These are phyloP conservation scores for Davidsoniella neocaledoniae DNA, from an alignment of 2,329 filamentous ascomycete genomes.

Conservation along the genomic window DNA sequence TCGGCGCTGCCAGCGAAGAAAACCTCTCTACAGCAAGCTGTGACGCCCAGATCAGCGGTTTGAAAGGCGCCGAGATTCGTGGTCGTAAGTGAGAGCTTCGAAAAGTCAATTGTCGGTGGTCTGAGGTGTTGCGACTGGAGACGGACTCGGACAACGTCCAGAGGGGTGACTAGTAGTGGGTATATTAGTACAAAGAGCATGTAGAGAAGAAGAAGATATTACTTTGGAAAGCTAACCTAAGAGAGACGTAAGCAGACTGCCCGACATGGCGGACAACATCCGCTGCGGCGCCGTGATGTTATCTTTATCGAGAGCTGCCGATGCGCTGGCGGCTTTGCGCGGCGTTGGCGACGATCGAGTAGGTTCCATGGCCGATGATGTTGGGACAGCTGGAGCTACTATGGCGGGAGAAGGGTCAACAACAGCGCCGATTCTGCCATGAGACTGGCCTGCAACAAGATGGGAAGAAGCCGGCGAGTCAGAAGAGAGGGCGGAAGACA, in stretches of 20 bases:
- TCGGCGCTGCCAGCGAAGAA: slow-evolving; percentile 85
- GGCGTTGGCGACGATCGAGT: neutral
- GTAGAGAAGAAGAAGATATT: neutral
- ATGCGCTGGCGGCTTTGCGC: neutral
- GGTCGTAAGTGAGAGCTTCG: slow-evolving; percentile 38
- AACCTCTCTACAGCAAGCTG: slow-evolving; percentile 87
- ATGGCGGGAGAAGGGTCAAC: too few relatives aligned
- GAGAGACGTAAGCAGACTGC: slow-evolving; percentile 76
- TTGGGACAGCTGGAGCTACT: neutral
- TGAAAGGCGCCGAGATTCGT: slow-evolving; percentile 48
- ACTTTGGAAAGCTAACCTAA: slow-evolving; percentile 43
- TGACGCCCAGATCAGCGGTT: slow-evolving; percentile 69
- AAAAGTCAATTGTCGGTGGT: slow-evolving; percentile 34
- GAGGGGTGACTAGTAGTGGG: slow-evolving; percentile 58
- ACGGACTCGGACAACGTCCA: slow-evolving; percentile 91
- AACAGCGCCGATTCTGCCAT: too few relatives aligned
- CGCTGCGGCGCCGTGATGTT: slow-evolving; percentile 74
- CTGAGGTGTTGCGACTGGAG: slow-evolving; percentile 62
- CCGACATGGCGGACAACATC: slow-evolving; percentile 86
- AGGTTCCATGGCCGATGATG: neutral
- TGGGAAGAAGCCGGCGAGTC: too few relatives aligned
- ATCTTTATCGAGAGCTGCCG: slow-evolving; percentile 21
- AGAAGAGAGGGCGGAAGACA: too few relatives aligned
- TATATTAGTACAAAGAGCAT: slow-evolving; percentile 1
- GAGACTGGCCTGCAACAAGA: too few relatives aligned